phyloP scores from a whole-genome alignment of 805 yeast species.

The Candida chilensis region DNA sequence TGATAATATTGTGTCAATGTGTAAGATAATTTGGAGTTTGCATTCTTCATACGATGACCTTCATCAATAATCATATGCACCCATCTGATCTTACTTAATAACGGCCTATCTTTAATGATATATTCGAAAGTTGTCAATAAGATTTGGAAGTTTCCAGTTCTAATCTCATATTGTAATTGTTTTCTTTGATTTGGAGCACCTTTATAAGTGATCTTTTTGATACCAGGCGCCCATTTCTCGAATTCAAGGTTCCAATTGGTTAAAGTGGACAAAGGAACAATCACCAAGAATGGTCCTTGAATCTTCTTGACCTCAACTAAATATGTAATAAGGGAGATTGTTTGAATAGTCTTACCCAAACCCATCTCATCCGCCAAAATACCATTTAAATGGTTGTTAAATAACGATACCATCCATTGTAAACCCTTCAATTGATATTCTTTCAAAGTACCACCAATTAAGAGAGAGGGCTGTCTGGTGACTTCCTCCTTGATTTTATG shows the following conservation, averaged over 20 bases:
- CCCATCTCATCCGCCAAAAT: conserved; percentile 66
- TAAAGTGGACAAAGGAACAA: conserved; percentile 77
- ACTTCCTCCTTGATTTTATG: conserved; percentile 65
- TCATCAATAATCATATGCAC: conserved; percentile 87
- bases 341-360: conserved; percentile 61
- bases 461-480: conserved; percentile 53
- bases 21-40: conserved; percentile 62
- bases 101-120: conserved; percentile 67
- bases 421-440: conserved; percentile 65
- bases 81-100: conserved; percentile 62
- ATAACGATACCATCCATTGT: conserved; percentile 60
- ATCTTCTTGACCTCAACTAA: conserved; percentile 58
- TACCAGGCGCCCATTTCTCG: conserved; percentile 83
- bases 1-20: conserved; percentile 66
- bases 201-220: conserved; percentile 64
- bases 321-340: conserved; percentile 69
- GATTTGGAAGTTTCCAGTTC: conserved; percentile 66
- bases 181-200: conserved; percentile 72
- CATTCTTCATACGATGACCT: conserved; percentile 84
- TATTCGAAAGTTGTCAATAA: conserved; percentile 77
- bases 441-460: conserved; percentile 72
- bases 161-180: conserved; percentile 51
- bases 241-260: conserved; percentile 84
- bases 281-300: conserved; percentile 65
- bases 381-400: conserved; percentile 54